A percentile compares a stretch with the other conserved stretches of the same genome.
Conservation (phyloP, 495 filamentous ascomycete genomes). For the Aspergillus incahuasiensis region DNA sequence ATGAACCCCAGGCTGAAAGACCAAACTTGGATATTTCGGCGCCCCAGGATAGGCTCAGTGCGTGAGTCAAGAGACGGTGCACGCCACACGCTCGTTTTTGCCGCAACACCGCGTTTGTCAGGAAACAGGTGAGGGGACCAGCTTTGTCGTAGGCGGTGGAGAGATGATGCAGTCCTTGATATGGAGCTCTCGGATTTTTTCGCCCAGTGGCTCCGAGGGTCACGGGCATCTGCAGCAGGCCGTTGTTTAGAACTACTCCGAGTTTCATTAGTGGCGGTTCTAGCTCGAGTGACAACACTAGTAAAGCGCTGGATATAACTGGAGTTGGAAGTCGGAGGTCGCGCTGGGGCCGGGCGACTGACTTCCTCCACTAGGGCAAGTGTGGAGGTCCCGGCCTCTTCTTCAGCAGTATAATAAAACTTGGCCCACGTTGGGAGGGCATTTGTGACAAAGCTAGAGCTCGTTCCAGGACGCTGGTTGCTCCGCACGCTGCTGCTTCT, state of each 20-base stretch:
- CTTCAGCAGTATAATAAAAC: constrained; percentile 44
- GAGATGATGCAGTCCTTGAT: constrained; percentile 20
- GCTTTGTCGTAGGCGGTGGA: constrained; percentile 39
- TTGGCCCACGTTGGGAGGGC: constrained; percentile 43
- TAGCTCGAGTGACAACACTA: constrained; percentile 19
- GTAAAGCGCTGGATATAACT: constrained; percentile 30
- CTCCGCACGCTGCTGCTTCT: constrained; percentile 37
- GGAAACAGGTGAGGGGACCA: constrained; percentile 73
- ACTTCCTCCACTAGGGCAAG: constrained; percentile 34
- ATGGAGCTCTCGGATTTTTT: constrained; percentile 20
- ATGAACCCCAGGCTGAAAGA: constrained; percentile 87
- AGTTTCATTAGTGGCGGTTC: constrained; percentile 18
- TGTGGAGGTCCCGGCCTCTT: constrained; percentile 26
- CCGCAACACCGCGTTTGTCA: constrained; percentile 48
- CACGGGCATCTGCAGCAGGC: constrained; percentile 29
- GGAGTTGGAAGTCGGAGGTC: constrained; percentile 29
- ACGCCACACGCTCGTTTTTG: constrained; percentile 50
- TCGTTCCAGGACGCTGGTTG: constrained; percentile 36
- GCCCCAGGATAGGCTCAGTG: constrained; percentile 54
- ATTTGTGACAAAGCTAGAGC: constrained; percentile 52
- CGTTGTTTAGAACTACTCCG: constrained; percentile 17
- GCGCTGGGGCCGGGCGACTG: constrained; percentile 28
- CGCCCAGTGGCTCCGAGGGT: constrained; percentile 45
- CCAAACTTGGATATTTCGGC: constrained; percentile 75
- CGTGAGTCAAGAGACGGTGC: constrained; percentile 65